phyloP scores from a whole-genome alignment of 495 filamentous ascomycete genomes.

The Neurospora pannonica region DNA sequence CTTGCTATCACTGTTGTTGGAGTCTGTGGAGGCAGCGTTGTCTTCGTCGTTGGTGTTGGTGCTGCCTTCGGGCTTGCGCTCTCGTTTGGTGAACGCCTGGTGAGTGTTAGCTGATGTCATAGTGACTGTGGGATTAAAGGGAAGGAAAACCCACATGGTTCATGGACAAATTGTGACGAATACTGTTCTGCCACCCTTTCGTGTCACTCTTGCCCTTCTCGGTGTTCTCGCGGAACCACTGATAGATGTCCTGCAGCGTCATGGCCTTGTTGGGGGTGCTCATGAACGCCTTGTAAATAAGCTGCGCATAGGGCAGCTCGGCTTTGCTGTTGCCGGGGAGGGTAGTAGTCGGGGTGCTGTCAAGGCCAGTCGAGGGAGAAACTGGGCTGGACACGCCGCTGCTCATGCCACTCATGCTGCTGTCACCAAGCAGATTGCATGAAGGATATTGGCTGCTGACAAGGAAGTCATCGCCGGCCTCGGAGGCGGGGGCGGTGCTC shows the following conservation, averaged over 20 bases:
- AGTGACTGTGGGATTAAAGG: not conserved
- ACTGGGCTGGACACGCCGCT: conserved; percentile 4
- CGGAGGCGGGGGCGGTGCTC: conserved; percentile 1
- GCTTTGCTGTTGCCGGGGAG: conserved; percentile 15
- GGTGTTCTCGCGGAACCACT: conserved; percentile 80
- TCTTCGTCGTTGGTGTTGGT: conserved; percentile 2
- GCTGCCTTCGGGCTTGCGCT: conserved; percentile 14
- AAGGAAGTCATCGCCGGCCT: not conserved
- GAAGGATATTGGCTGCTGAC: conserved; percentile 1
- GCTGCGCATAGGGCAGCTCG: conserved; percentile 68
- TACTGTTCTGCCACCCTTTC: conserved; percentile 94
- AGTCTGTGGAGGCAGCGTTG: not conserved
- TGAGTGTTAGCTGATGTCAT: not conserved
- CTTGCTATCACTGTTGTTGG: conserved; percentile 15
- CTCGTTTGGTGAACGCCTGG: conserved; percentile 37
- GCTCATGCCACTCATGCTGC: not conserved
- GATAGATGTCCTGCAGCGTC: conserved; percentile 78
- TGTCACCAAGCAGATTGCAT: not conserved
- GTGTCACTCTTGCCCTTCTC: conserved; percentile 55
- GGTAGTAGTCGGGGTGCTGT: not conserved
- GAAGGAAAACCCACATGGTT: conserved; percentile 59
- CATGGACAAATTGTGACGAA: conserved; percentile 96
- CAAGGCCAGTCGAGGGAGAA: not conserved
- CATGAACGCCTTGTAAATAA: conserved; percentile 70
- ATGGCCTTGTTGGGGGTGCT: conserved; percentile 54